Evolutionary conservation across 2,329 filamentous ascomycete species (phyloP), one percentile per base, ranked within the genome.

Genomic region (Fusarium nurragi): DNA sequence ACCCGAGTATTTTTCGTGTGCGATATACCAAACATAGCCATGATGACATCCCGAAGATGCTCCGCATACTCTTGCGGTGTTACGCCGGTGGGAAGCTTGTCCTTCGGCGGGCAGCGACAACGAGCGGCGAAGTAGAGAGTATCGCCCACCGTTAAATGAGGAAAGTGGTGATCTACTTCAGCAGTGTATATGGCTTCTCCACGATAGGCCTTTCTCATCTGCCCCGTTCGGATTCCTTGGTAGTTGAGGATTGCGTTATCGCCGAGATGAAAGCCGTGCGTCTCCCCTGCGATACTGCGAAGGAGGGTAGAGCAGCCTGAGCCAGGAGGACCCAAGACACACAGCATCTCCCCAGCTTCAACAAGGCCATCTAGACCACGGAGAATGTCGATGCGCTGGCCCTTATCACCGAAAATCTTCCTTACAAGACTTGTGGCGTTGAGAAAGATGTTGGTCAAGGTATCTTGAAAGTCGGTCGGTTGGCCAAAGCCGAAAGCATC

Each of bases 131-230:
- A 93, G 51, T 86, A 87, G 10, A 93, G 80, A 0, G 91, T 94
- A 65, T 93, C 88, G 45, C 89, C 90, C 13, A 93, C 90, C 2
- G 85, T 88, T 67, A 94, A 77, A 75, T 88, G 85, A 5, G 90
- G 89, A 70, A 93, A 93, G 76, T 93, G 90, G 4, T 89, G 87
- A 73, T 94, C 92, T 22, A 91, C 89, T 75, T 94, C 91, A 40
- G 90, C 90, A 0, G 90, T 93, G 77, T 94, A 94, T 72, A 94
- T 93, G 47, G 90, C 90, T 77, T 94, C 91, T 50, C 92, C 91
- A 19, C 89, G 86, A 77, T 93, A 93, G 46, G 85, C 81, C 5
- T 84, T 86, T 75, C 90, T 85, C 90, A 94, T 93, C 72, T 91
- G 84, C 68, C 90, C 78, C 39, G 90, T 83, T 2, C 85, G 80